A percentile compares a stretch with the other conserved stretches of the same genome.
phyloP scores from a whole-genome alignment of 495 filamentous ascomycete genomes.

The Hypoxylon crocopeplum region DNA sequence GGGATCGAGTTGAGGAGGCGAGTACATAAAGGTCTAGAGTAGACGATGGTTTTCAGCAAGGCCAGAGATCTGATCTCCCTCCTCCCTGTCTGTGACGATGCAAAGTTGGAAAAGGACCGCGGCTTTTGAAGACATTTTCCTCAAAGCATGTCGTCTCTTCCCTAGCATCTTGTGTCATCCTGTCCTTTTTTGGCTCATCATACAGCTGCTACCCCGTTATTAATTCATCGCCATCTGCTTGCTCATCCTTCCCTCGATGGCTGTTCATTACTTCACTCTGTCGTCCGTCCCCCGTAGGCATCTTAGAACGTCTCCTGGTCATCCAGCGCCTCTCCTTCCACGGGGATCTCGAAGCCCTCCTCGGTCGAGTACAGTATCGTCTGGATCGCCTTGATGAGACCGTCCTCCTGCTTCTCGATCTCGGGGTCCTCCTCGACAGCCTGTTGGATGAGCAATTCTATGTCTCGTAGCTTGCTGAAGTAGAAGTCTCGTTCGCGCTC shows the following conservation, averaged over 20 bases:
- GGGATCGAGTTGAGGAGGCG: slow-evolving; percentile 1
- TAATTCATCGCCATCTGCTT: slow-evolving; percentile 23
- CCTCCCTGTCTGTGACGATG: slow-evolving; percentile 10
- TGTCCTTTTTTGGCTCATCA: slow-evolving; percentile 24
- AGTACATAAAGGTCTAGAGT: slow-evolving; percentile 13
- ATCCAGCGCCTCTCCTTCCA: slow-evolving; percentile 65
- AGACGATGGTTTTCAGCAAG: slow-evolving; percentile 14
- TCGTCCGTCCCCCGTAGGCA: neutral
- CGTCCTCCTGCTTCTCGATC: slow-evolving; percentile 89
- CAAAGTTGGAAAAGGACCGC: slow-evolving; percentile 11
- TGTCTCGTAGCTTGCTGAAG: slow-evolving; percentile 96
- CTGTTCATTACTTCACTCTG: slow-evolving; percentile 24
- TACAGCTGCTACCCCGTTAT: slow-evolving; percentile 27
- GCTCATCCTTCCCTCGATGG: slow-evolving; percentile 8
- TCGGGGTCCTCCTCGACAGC: slow-evolving; percentile 89
- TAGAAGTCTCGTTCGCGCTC: slow-evolving; percentile 98
- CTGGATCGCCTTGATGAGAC: slow-evolving; percentile 92
- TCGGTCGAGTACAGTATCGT: slow-evolving; percentile 97
- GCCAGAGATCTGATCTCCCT: neutral
- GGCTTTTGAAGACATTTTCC: slow-evolving; percentile 7
- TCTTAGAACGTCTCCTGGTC: slow-evolving; percentile 80
- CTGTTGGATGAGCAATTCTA: slow-evolving; percentile 90
- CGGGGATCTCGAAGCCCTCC: slow-evolving; percentile 87
- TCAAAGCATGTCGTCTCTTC: slow-evolving; percentile 12
- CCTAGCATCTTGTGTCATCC: slow-evolving; percentile 5